Evolutionary conservation across 257 asterid genomes (phyloP).

Genomic region (Ballota nigra): DNA sequence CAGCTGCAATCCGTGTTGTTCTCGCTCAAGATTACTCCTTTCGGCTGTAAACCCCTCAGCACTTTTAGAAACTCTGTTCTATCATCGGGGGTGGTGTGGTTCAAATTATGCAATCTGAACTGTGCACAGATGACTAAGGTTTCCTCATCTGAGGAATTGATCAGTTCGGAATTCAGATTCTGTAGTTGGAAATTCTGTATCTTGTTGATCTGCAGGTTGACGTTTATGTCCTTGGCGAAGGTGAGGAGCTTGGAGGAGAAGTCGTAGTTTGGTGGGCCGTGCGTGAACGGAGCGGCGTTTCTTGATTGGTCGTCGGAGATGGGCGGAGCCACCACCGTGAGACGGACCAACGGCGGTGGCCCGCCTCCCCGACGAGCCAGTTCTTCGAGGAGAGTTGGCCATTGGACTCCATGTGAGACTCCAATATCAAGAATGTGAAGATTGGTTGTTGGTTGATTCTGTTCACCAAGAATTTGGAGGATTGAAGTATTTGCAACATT

Average conservation of each 20-base stretch:
- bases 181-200: constrained; percentile 52
- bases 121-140: constrained; percentile 64
- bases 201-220: constrained; percentile 70
- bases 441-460: constrained; percentile 28
- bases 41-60: constrained; percentile 52
- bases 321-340: constrained; percentile 56
- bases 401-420: constrained; percentile 85
- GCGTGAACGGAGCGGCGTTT: constrained; percentile 43
- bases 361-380: constrained; percentile 68
- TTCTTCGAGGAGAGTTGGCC: constrained; percentile 88
- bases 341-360: constrained; percentile 72
- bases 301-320: constrained; percentile 31
- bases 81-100: constrained; percentile 56
- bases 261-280: constrained; percentile 52
- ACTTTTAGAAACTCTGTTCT: constrained; percentile 50
- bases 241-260: constrained; percentile 59
- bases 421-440: constrained; percentile 90
- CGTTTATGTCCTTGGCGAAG: constrained; percentile 63
- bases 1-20: constrained; percentile 74
- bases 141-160: constrained; percentile 55
- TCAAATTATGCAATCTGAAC: constrained; percentile 65
- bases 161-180: constrained; percentile 49
- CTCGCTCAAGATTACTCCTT: constrained; percentile 66
- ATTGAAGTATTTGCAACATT: constrained; percentile 74
- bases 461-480: constrained; percentile 60